Evolutionary conservation across 2,329 filamentous ascomycete species (phyloP).

Genomic region (Tricladium varicosporioides): DNA sequence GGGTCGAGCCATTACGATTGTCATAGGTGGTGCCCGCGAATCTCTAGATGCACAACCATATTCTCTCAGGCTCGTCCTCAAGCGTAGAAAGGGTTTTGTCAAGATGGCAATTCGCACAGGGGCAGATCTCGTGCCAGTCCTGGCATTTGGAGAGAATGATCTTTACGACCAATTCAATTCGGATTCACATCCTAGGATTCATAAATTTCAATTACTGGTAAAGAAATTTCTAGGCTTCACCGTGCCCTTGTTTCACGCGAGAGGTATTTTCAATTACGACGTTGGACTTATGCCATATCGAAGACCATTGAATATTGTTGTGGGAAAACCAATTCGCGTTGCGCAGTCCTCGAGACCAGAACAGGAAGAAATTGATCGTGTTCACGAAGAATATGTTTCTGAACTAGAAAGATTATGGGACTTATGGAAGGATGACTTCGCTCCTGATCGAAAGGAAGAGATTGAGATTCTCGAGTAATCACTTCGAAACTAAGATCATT

Average conservation of each 20-base stretch:
- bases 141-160: constrained; percentile 94
- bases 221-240: constrained; percentile 91
- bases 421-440: constrained; percentile 74
- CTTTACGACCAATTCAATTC: constrained; percentile 87
- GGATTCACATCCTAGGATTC: constrained; percentile 73
- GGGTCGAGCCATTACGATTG: constrained; percentile 95
- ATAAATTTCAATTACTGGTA: constrained; percentile 77
- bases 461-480: constrained; percentile 61
- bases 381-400: constrained; percentile 75
- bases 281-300: constrained; percentile 95
- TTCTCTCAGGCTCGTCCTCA: constrained; percentile 73
- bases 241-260: constrained; percentile 82
- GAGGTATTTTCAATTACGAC: constrained; percentile 96
- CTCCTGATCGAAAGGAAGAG: constrained; percentile 59
- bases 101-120: constrained; percentile 89
- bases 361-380: constrained; percentile 72
- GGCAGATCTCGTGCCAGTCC: constrained; percentile 89
- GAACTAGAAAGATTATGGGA: constrained; percentile 75
- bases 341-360: constrained; percentile 61
- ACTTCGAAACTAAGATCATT: background rate
- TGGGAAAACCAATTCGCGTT: constrained; percentile 78
- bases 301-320: constrained; percentile 81
- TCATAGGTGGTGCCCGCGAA: constrained; percentile 88
- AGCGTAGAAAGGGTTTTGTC: constrained; percentile 85
- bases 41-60: constrained; percentile 85